Evolutionary conservation across 2,329 filamentous ascomycete genomes (phyloP), one percentile per base, ranked within the genome.

Genomic region (Akanthomyces uredinophilus): DNA sequence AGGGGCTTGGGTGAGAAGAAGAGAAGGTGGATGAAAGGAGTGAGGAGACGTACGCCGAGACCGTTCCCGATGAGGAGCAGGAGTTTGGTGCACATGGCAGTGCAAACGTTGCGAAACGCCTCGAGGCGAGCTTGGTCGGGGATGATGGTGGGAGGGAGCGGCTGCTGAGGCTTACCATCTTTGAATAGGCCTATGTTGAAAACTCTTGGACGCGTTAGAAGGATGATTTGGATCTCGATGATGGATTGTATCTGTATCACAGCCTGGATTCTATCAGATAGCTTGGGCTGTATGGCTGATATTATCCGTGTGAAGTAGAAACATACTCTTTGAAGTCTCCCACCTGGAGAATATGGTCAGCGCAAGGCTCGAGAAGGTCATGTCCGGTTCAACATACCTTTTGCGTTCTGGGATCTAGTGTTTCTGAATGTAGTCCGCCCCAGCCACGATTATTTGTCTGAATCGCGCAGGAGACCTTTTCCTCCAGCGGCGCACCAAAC

Each of bases 151-250:
- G 78, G 70, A 0, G 94, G 92, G 1, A 98, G 79, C 10, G 89
- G 88, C 73, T 98, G 94, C 65, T 89, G 86, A 16, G 89, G 83
- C 74, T 87, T 86, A 67, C 85, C 82, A 65, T 86, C 68, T 62
- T 79, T 71, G 71, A 95, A 96, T 68, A 91, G 86, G 66, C 89
- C 91, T 70, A 98, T 89, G 78, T 98, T 99, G 81, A 98, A 94
- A 43, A 89, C 92, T 78, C 92, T 62, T 11, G 46, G 16, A 18
- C 1, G 22, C 18, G 39, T 62, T 95, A 67, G 24, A 32, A 53
- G 20, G 29, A 57, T 37, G 63, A 2, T 10, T 60, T 11, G 8
- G 57, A 44, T 35, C 58, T 16, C 16, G 47, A 44, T 47, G 13
- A 41, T 39, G 35, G 27, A 29, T 29, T 29, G 27, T 29, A 29